Evolutionary conservation across 2,329 filamentous ascomycete species (phyloP), one percentile per base, ranked within the genome.

Genomic region (Cercospora sp.): DNA sequence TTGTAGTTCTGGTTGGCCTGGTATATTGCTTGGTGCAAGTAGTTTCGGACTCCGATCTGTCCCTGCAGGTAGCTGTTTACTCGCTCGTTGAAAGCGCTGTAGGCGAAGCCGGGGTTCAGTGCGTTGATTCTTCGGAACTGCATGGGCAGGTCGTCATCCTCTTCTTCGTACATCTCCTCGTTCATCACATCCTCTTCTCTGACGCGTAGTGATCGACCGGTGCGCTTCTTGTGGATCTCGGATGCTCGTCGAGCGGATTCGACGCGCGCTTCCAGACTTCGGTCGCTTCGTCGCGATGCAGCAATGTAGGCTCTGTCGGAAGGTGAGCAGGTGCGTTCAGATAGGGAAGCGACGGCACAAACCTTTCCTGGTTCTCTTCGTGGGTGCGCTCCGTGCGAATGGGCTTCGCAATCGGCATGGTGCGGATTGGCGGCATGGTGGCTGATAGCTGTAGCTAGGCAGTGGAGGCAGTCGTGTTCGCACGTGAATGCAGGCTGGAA

Each of bases 81-180:
- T 48, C 87, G 83, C 30, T 85, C 83, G 75, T 90, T 90, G 77
- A 88, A 85, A 28, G 84, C 78, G 60, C 67, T 68, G 64, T 68
- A 71, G 18, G 68, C 67, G 23, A 72, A 64, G 30, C 67, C 16
- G 82, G 82, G 1, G 86, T 89, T 81, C 73, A 89, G 86, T 3
- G 87, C 84, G 13, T 87, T 87, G 33, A 92, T 81, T 13, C 88
- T 82, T 67, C 88, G 85, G 75, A 89, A 91, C 64, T 88, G 87
- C 68, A 88, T 85, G 0, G 90, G 89, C 26, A 92, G 78, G 66
- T 94, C 91, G 73, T 97, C 92, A 63, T 97, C 93, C 76, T 97
- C 92, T 79, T 97, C 94, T 76, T 97, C 93, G 77, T 97, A 97
- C 92, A 97, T 97, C 78, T 96, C 93, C 78, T 97, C 94, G 70